These are phyloP conservation scores for Lipomyces spencermartinsiae DNA, from an alignment of 805 yeast species.

Conservation along the genomic window DNA sequence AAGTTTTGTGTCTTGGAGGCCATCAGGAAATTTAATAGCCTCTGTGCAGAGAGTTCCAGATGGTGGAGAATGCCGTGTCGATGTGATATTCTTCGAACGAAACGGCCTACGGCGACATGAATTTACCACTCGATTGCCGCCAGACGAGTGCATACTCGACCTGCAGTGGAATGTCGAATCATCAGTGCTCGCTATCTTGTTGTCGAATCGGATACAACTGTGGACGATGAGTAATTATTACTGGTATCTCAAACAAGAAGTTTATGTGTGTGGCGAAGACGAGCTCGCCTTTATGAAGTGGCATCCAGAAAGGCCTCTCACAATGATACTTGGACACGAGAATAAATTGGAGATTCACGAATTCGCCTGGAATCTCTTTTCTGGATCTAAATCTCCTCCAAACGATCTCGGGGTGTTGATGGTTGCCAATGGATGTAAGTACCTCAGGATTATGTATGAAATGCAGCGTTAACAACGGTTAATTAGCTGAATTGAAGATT, in stretches of 20 bases:
- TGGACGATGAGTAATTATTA: conserved; percentile 95
- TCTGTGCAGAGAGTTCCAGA: conserved; percentile 69
- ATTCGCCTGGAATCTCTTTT: conserved; percentile 64
- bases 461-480: background rate
- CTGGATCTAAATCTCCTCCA: conserved; percentile 74
- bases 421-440: conserved; percentile 73
- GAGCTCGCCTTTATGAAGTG: conserved; percentile 55
- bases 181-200: conserved; percentile 75
- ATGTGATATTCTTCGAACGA: conserved; percentile 81
- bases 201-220: conserved; percentile 69
- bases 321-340: conserved; percentile 62
- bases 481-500: conserved; percentile 53
- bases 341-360: conserved; percentile 57
- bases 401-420: conserved; percentile 77
- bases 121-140: conserved; percentile 62
- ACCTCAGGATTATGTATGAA: conserved; percentile 39
- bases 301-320: conserved; percentile 88
- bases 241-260: conserved; percentile 91
- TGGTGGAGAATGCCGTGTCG: conserved; percentile 43
- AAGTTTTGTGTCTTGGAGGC: conserved; percentile 80
- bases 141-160: conserved; percentile 49
- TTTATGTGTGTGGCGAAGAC: conserved; percentile 48
- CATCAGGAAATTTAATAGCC: conserved; percentile 87
- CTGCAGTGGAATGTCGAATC: conserved; percentile 83
- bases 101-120: conserved; percentile 93